phyloP scores from a whole-genome alignment of 768 basidiomycete genomes.

The Mycena epipterygia region DNA sequence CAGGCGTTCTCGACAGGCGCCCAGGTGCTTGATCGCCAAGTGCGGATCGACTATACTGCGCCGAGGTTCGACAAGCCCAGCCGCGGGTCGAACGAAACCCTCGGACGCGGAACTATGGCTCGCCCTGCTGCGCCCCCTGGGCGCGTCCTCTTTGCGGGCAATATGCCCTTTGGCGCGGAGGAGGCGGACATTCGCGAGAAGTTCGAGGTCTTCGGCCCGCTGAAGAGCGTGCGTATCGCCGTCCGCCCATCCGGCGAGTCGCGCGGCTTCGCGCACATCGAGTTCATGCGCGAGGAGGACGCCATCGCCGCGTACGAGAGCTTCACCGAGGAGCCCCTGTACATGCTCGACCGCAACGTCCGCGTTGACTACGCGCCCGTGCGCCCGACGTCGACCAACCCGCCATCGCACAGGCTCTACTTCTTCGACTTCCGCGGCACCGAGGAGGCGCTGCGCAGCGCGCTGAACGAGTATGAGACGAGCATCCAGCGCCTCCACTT shows the following conservation, averaged over 20 bases:
- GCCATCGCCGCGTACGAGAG: conserved; percentile 54
- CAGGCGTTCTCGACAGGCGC: not conserved
- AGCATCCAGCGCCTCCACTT: conserved; percentile 33
- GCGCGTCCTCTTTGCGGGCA: conserved; percentile 61
- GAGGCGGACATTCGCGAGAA: conserved; percentile 56
- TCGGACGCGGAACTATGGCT: not conserved
- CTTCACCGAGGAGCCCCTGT: conserved; percentile 59
- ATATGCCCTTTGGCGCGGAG: conserved; percentile 64
- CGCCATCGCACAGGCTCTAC: conserved; percentile 49
- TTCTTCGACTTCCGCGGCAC: conserved; percentile 43
- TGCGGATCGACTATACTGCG: conserved; percentile 43
- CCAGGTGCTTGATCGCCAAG: conserved; percentile 21
- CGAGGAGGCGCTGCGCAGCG: conserved; percentile 42
- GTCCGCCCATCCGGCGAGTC: conserved; percentile 49
- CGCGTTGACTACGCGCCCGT: conserved; percentile 54
- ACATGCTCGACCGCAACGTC: conserved; percentile 60
- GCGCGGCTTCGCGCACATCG: conserved; percentile 62
- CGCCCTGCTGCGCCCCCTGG: conserved; percentile 43
- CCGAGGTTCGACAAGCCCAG: conserved; percentile 8
- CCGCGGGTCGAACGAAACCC: not conserved
- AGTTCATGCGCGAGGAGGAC: conserved; percentile 53
- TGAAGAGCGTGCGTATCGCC: conserved; percentile 53
- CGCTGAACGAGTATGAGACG: conserved; percentile 41
- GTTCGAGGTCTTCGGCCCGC: conserved; percentile 59
- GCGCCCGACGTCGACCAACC: not conserved